Evolutionary conservation across 2,329 filamentous ascomycete genomes (phyloP).

Genomic region (Verticillium nonalfalfae): DNA sequence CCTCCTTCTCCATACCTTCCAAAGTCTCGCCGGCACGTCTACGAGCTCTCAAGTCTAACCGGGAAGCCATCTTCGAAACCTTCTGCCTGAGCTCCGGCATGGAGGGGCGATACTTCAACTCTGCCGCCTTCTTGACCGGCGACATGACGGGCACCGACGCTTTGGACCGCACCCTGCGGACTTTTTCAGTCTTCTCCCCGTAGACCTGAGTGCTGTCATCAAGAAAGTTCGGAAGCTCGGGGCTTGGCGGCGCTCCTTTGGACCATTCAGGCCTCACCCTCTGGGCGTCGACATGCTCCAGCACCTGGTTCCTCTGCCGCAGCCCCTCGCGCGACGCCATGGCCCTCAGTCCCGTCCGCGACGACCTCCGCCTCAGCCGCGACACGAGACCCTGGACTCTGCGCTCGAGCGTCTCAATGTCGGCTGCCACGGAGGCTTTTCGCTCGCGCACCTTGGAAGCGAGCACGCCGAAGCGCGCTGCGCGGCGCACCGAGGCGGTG

Average conservation of each 20-base stretch:
- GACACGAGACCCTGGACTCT: neutral
- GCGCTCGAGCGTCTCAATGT: neutral
- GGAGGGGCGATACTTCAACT: neutral
- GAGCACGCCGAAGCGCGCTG: neutral
- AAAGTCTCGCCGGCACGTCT: neutral
- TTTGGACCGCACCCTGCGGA: neutral
- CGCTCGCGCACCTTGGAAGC: neutral
- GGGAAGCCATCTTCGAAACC: neutral
- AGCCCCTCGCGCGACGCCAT: neutral
- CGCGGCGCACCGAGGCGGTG: neutral
- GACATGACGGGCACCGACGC: neutral
- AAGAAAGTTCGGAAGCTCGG: neutral
- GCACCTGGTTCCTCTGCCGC: neutral
- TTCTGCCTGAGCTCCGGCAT: neutral
- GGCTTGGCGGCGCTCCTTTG: neutral
- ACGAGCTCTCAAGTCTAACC: neutral
- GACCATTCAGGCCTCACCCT: neutral
- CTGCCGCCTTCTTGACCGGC: neutral
- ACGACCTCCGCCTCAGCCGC: neutral
- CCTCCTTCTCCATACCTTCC: neutral
- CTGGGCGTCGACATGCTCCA: neutral
- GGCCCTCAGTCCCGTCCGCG: neutral
- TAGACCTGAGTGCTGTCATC: neutral
- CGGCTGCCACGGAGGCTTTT: neutral
- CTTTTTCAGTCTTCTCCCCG: neutral